A percentile compares a stretch with the other conserved stretches of the same genome.
phyloP scores from a whole-genome alignment of 2,329 filamentous ascomycete species.

The Aspergillus hortae region DNA sequence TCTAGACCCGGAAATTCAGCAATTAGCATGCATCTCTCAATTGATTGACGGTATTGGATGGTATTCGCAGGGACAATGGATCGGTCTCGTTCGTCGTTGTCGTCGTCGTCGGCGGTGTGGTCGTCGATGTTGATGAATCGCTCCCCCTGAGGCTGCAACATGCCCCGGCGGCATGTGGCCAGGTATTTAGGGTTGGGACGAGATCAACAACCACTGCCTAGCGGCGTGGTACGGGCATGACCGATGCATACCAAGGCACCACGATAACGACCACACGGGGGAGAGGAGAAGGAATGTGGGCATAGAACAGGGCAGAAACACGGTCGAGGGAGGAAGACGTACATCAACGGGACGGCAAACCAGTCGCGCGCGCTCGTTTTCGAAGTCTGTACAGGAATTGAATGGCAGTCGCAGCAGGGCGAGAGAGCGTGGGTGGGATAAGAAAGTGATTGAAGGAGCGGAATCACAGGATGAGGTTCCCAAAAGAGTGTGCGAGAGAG shows the following conservation, averaged over 20 bases:
- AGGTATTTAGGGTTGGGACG: neutral
- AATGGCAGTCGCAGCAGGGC: slow-evolving; percentile 1
- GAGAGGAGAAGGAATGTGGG: neutral
- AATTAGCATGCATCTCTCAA: neutral
- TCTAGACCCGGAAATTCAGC: neutral
- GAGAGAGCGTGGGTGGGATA: neutral
- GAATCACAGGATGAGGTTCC: slow-evolving; percentile 24
- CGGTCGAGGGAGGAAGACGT: slow-evolving; percentile 15
- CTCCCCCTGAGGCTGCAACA: no score
- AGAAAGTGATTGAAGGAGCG: slow-evolving; percentile 21
- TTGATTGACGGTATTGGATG: no score
- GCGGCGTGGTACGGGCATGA: neutral
- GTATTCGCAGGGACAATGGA: no score
- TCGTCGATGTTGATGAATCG: neutral
- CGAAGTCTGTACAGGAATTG: slow-evolving; percentile 24
- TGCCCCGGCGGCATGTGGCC: neutral
- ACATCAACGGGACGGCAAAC: slow-evolving; percentile 26
- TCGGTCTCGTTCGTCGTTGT: neutral
- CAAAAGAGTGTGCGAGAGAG: slow-evolving; percentile 42
- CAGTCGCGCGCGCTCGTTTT: slow-evolving; percentile 24
- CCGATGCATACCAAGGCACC: neutral
- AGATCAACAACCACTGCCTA: neutral
- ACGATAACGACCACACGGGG: neutral
- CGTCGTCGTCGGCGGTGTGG: neutral
- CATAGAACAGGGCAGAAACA: neutral